phyloP scores from a whole-genome alignment of 306 rosid genomes.

The Carpinus fangiana region DNA sequence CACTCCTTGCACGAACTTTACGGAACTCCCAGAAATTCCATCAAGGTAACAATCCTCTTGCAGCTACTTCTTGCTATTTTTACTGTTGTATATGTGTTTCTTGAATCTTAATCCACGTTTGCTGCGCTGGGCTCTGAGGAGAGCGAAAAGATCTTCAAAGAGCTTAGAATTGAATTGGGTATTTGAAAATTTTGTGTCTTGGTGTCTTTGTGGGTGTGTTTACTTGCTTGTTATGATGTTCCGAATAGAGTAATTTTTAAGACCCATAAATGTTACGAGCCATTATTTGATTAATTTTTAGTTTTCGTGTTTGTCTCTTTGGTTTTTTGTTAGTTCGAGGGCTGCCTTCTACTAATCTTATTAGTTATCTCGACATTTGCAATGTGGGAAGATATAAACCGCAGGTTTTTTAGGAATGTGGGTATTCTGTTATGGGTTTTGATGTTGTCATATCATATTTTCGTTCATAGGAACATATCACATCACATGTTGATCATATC shows the following conservation, averaged over 20 bases:
- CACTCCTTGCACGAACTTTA: background rate
- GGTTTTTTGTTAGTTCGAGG: background rate
- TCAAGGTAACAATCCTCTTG: slow-evolving; percentile 5
- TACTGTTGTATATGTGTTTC: background rate
- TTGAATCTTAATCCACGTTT: background rate
- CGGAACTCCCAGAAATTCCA: background rate
- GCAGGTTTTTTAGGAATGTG: too few relatives aligned
- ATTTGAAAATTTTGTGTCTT: background rate
- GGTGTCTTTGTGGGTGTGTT: background rate
- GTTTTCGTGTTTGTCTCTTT: background rate
- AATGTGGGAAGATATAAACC: background rate
- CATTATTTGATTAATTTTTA: background rate
- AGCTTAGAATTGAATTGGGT: background rate
- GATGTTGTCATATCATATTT: too few relatives aligned
- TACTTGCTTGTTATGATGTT: slow-evolving; percentile 1
- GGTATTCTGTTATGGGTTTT: too few relatives aligned
- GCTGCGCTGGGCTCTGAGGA: background rate
- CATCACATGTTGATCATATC: too few relatives aligned
- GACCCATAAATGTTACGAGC: background rate
- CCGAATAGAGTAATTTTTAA: background rate
- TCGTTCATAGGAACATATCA: too few relatives aligned
- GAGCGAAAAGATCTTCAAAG: background rate
- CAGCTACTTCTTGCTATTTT: background rate
- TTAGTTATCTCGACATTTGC: background rate
- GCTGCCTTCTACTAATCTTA: background rate